A percentile compares a stretch with the other conserved stretches of the same genome.
phyloP scores from a whole-genome alignment of 306 rosid species.

The Prunus fruticosa region DNA sequence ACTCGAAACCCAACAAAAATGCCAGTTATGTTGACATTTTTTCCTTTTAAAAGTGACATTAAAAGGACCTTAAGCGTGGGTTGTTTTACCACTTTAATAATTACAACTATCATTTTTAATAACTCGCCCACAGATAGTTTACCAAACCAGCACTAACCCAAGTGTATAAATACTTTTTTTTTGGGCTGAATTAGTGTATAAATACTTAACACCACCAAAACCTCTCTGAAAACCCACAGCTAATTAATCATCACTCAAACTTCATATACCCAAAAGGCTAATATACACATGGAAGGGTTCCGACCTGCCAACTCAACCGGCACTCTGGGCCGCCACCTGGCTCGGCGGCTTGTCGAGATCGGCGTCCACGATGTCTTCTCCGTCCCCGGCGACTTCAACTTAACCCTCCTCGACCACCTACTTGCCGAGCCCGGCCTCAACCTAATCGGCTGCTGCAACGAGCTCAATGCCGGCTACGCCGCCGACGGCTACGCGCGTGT shows the following conservation, averaged over 20 bases:
- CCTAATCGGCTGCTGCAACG: slow-evolving; percentile 86
- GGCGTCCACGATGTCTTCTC: slow-evolving; percentile 71
- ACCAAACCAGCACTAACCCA: background rate
- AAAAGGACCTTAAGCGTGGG: too few species aligned
- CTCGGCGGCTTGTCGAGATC: slow-evolving; percentile 63
- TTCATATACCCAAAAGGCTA: too few species aligned
- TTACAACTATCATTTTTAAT: background rate
- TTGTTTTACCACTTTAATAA: too few species aligned
- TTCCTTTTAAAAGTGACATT: too few species aligned
- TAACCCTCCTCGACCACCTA: slow-evolving; percentile 75
- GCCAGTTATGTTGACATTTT: background rate
- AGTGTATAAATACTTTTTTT: background rate
- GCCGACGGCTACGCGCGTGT: slow-evolving; percentile 91
- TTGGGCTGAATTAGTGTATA: background rate
- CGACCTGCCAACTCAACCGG: slow-evolving; percentile 29
- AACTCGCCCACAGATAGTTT: slow-evolving; percentile 38
- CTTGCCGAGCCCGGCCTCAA: slow-evolving; percentile 67
- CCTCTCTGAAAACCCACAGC: background rate
- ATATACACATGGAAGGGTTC: slow-evolving; percentile 29
- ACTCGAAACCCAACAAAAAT: background rate
- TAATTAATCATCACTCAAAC: background rate
- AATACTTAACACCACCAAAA: background rate
- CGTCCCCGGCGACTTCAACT: slow-evolving; percentile 87
- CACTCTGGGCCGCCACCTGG: slow-evolving; percentile 67
- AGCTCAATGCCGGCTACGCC: slow-evolving; percentile 86